Percentiles rank a stretch among this genome's conserved stretches.
These are phyloP conservation scores for Asterophora lycoperdoides DNA, from an alignment of 768 basidiomycete genomes.

Conservation along the genomic window DNA sequence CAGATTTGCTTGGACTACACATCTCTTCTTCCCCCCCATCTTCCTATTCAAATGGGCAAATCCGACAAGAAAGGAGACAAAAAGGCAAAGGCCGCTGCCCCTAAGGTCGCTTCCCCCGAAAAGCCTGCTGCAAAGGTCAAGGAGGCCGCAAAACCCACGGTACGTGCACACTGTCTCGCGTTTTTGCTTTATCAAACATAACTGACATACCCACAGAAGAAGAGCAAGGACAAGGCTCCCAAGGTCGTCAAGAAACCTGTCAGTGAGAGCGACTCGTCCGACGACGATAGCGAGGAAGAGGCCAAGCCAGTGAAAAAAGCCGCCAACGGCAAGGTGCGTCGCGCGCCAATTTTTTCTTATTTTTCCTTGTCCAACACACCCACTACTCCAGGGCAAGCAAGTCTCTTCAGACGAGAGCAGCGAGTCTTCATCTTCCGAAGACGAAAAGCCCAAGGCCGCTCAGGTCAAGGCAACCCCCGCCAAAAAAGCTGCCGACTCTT, in stretches of 20 bases:
- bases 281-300: conserved; percentile 29
- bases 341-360: neutral
- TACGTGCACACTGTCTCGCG: conserved; percentile 14
- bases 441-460: conserved; percentile 54
- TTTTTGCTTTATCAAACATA: neutral
- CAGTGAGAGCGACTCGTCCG: conserved; percentile 27
- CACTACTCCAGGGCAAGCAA: conserved; percentile 23
- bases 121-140: conserved; percentile 34
- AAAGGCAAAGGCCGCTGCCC: conserved; percentile 26
- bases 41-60: conserved; percentile 38
- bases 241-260: conserved; percentile 26
- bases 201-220: conserved; percentile 18
- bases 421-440: conserved; percentile 43
- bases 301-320: conserved; percentile 12
- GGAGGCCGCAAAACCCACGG: conserved; percentile 39
- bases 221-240: conserved; percentile 19
- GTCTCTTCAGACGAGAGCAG: conserved; percentile 42
- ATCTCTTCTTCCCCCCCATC: conserved; percentile 15
- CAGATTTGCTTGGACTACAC: conserved; percentile 14
- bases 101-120: conserved; percentile 28
- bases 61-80: conserved; percentile 45
- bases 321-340: conserved; percentile 30
- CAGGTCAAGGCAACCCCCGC: conserved; percentile 38
- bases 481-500: conserved; percentile 29
- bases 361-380: neutral